Evolutionary conservation across 805 yeast genomes (phyloP).

Genomic region (Candida sphagnicola): DNA sequence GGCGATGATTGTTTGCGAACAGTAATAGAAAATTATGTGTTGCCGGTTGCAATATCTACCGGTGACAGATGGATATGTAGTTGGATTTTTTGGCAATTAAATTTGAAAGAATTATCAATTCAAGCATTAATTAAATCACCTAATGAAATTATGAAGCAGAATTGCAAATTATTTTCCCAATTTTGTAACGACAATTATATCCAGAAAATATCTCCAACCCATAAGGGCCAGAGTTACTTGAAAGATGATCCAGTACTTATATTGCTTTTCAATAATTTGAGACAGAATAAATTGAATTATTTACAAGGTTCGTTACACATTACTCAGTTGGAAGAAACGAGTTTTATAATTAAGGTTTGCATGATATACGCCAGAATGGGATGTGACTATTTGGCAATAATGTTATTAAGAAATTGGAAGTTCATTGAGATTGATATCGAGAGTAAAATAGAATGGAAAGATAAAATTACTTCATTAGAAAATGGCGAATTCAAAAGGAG

Average conservation of each 20-base stretch:
- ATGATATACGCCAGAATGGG: slow-evolving; percentile 83
- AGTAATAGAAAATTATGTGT: slow-evolving; percentile 45
- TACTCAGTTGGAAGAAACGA: slow-evolving; percentile 48
- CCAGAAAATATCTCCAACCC: slow-evolving; percentile 7
- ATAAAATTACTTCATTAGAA: not conserved
- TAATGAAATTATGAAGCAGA: slow-evolving; percentile 20
- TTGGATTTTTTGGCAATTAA: slow-evolving; percentile 72
- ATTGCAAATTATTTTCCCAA: slow-evolving; percentile 17
- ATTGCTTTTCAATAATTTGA: slow-evolving; percentile 57
- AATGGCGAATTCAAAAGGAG: slow-evolving; percentile 3
- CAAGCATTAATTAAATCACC: slow-evolving; percentile 64
- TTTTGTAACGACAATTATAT: slow-evolving; percentile 13
- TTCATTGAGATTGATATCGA: slow-evolving; percentile 32
- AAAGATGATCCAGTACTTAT: slow-evolving; percentile 82
- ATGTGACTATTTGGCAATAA: slow-evolving; percentile 72
- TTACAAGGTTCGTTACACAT: slow-evolving; percentile 47
- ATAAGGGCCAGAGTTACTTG: slow-evolving; percentile 31
- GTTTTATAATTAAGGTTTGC: slow-evolving; percentile 58
- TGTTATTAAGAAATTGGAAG: slow-evolving; percentile 64
- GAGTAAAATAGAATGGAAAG: slow-evolving; percentile 7
- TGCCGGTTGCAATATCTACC: slow-evolving; percentile 54
- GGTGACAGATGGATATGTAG: slow-evolving; percentile 81
- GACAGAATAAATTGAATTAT: slow-evolving; percentile 49
- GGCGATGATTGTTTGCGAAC: slow-evolving; percentile 9
- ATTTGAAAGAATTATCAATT: slow-evolving; percentile 41